phyloP scores from a whole-genome alignment of 371 early-diverging fungal genomes.

The Entomophthora muscae region DNA sequence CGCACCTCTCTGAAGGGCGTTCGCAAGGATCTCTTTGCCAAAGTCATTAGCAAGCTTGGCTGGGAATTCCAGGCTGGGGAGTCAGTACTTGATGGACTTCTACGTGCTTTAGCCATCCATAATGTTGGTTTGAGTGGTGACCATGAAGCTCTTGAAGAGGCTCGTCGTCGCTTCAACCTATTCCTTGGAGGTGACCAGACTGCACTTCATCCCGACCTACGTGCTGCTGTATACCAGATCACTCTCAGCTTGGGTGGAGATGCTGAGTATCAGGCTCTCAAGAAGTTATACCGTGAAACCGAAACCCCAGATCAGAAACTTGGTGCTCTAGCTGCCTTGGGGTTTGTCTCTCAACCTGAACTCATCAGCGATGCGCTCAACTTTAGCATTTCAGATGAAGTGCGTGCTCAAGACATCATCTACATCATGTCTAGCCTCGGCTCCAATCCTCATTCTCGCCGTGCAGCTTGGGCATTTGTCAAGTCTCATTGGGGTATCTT shows the following conservation, averaged over 20 bases:
- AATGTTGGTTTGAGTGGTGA: conserved; percentile 24
- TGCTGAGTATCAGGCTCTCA: conserved; percentile 55
- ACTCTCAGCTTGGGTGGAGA: conserved; percentile 46
- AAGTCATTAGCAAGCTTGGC: conserved; percentile 28
- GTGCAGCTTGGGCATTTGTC: conserved; percentile 61
- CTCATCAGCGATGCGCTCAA: conserved; percentile 37
- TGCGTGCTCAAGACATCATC: conserved; percentile 63
- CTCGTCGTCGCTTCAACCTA: no score
- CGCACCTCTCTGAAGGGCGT: conserved; percentile 19
- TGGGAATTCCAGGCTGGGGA: conserved; percentile 32
- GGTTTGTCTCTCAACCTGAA: conserved; percentile 36
- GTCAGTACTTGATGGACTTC: conserved; percentile 18
- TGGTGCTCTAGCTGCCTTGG: conserved; percentile 54
- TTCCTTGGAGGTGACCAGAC: conserved; percentile 26
- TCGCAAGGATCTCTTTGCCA: conserved; percentile 25
- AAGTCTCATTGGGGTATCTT: conserved; percentile 47
- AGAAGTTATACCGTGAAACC: conserved; percentile 51
- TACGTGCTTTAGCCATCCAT: conserved; percentile 24
- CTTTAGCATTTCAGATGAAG: conserved; percentile 44
- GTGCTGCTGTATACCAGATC: conserved; percentile 54
- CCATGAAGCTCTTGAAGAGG: conserved; percentile 24
- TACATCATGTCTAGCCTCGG: conserved; percentile 33
- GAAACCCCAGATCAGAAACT: conserved; percentile 52
- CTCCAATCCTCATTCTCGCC: conserved; percentile 36
- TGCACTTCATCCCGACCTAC: conserved; percentile 67